Percentiles rank a stretch among this genome's conserved stretches.
phyloP scores from a whole-genome alignment of 192 early-diverging fungal species.

The Backusella sp. region DNA sequence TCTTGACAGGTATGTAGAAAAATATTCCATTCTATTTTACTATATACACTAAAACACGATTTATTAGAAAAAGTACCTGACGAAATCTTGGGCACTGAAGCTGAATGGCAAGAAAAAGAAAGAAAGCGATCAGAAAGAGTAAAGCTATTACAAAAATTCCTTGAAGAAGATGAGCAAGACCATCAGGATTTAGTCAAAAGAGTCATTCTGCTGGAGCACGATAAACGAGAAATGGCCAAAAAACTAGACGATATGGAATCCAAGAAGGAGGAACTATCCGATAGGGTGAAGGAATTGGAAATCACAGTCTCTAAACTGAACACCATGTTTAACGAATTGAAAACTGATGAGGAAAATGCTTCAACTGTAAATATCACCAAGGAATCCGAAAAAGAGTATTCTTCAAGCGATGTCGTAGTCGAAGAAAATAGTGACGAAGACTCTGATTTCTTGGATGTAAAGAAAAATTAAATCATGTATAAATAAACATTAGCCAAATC shows the following conservation, averaged over 20 bases:
- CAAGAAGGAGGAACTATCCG: neutral
- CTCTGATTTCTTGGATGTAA: neutral
- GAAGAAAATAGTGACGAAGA: neutral
- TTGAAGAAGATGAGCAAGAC: neutral
- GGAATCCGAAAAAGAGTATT: neutral
- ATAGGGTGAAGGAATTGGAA: neutral
- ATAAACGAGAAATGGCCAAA: neutral
- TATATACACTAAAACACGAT: neutral
- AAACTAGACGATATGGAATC: neutral
- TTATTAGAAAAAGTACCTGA: neutral
- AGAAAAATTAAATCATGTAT: neutral
- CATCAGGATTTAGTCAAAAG: neutral
- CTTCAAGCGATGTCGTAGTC: neutral
- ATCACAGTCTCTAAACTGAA: neutral
- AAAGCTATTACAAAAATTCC: neutral
- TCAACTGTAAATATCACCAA: neutral
- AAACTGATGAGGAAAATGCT: neutral
- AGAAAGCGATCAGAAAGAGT: neutral
- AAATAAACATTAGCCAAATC: neutral
- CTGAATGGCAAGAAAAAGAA: neutral
- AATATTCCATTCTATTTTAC: neutral
- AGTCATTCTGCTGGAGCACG: neutral
- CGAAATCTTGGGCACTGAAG: neutral
- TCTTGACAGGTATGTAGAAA: neutral
- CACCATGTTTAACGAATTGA: neutral